A percentile compares a stretch with the other conserved stretches of the same genome.
Evolutionary conservation across 192 early-diverging fungal species (phyloP).

Genomic region (Diversispora epigaea): DNA sequence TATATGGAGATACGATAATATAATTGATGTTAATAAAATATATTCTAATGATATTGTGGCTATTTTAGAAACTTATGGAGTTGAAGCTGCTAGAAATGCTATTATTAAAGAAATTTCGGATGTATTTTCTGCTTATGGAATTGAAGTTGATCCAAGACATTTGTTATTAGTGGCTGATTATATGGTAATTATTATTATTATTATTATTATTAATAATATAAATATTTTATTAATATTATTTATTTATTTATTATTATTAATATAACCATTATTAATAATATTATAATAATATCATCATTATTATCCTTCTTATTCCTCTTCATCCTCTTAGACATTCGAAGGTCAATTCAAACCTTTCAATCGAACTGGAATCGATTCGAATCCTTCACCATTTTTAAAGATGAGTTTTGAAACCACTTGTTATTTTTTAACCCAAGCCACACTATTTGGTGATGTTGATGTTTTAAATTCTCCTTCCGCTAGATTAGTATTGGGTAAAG

Average conservation of each 20-base stretch:
- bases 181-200: conserved; percentile 63
- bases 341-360: conserved; percentile 98
- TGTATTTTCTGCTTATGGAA: conserved; percentile 95
- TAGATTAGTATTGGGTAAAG: conserved; percentile 91
- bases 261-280: conserved; percentile 15
- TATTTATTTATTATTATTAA: conserved; percentile 17
- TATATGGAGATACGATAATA: conserved; percentile 76
- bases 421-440: conserved; percentile 89
- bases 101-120: conserved; percentile 90
- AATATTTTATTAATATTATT: conserved; percentile 1
- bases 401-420: conserved; percentile 99
- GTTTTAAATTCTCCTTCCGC: conserved; percentile 86
- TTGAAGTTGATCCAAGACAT: conserved; percentile 91
- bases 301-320: no score
- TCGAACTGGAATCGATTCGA: conserved; percentile 90
- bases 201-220: not conserved
- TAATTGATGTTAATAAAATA: conserved; percentile 84
- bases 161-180: conserved; percentile 96
- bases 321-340: conserved; percentile 77
- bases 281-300: not conserved
- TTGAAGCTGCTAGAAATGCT: conserved; percentile 91
- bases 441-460: conserved; percentile 88
- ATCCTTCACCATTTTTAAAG: conserved; percentile 91
- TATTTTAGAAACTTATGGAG: conserved; percentile 90
- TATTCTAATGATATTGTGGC: conserved; percentile 98